These are phyloP conservation scores for Euphorbia schlechtendalii DNA, from an alignment of 441 rosid species.

Conservation along the genomic window DNA sequence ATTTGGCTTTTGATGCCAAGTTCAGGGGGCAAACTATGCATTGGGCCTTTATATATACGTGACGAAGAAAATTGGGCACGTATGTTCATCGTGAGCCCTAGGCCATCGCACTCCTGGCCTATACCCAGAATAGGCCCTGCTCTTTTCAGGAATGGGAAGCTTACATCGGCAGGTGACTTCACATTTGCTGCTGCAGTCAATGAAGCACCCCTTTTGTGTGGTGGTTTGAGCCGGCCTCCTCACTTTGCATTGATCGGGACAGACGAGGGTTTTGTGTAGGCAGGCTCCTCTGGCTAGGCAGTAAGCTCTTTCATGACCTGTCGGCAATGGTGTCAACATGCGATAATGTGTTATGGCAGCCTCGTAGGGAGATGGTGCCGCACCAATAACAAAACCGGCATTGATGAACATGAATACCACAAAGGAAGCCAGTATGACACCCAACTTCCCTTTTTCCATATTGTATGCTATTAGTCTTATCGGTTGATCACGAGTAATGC, in stretches of 20 bases:
- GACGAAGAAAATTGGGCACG: no score
- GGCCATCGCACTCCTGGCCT: no score
- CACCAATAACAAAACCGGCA: constrained; percentile 14
- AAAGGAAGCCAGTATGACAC: constrained; percentile 17
- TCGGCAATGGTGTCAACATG: constrained; percentile 9
- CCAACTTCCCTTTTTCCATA: constrained; percentile 16
- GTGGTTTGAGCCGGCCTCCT: constrained; percentile 46
- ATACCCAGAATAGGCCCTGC: no score
- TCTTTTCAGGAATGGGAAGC: constrained; percentile 13
- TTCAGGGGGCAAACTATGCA: no score
- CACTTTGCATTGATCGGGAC: constrained; percentile 53
- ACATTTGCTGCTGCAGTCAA: constrained; percentile 73
- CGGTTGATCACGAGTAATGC: background rate
- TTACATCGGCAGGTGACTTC: constrained; percentile 90
- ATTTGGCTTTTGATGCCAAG: no score
- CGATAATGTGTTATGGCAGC: constrained; percentile 33
- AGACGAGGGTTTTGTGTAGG: constrained; percentile 34
- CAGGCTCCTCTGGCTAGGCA: constrained; percentile 53
- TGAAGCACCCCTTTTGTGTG: constrained; percentile 51
- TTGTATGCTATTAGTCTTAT: background rate
- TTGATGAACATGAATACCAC: constrained; percentile 17
- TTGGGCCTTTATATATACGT: no score
- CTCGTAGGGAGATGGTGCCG: constrained; percentile 19
- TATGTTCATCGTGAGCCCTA: no score
- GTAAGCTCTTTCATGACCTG: constrained; percentile 47